phyloP scores from a whole-genome alignment of 2,329 filamentous ascomycete genomes.

The Escovopsis sp. region DNA sequence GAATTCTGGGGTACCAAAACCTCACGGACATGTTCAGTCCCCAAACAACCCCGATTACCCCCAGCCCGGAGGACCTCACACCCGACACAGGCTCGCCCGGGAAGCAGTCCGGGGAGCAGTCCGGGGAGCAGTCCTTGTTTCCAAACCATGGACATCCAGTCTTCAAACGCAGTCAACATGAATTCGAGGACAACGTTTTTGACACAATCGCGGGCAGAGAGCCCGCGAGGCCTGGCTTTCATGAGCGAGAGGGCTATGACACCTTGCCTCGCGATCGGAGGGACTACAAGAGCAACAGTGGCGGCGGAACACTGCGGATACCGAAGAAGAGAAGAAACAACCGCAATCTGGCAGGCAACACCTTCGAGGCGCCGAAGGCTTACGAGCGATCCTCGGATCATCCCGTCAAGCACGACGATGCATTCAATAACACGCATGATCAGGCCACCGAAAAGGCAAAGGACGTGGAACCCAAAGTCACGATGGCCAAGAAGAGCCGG shows the following conservation, averaged over 20 bases:
- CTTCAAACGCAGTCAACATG: too few relatives aligned
- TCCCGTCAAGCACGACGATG: conserved; percentile 1
- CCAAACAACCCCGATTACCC: not conserved
- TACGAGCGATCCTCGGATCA: not conserved
- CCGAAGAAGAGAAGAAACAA: conserved; percentile 15
- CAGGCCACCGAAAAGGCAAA: not conserved
- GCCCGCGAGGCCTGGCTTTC: not conserved
- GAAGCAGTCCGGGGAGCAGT: conserved; percentile 1
- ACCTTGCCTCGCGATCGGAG: conserved; percentile 6
- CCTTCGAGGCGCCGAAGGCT: conserved; percentile 1
- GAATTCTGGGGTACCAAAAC: too few relatives aligned
- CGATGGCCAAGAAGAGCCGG: conserved; percentile 1
- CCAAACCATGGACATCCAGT: too few relatives aligned
- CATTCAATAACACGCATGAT: conserved; percentile 3
- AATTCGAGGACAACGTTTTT: too few relatives aligned
- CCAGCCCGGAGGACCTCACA: not conserved
- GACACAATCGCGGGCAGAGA: not conserved
- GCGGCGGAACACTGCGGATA: conserved; percentile 21
- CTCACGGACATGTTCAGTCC: too few relatives aligned
- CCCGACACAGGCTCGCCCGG: conserved; percentile 1
- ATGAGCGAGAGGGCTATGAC: conserved; percentile 1
- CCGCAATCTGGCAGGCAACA: conserved; percentile 3
- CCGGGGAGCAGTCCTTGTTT: too few relatives aligned
- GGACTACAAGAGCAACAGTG: conserved; percentile 14
- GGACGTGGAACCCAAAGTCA: not conserved